Evolutionary conservation across 2,329 filamentous ascomycete species (phyloP).

Genomic region (Fusarium compactum): DNA sequence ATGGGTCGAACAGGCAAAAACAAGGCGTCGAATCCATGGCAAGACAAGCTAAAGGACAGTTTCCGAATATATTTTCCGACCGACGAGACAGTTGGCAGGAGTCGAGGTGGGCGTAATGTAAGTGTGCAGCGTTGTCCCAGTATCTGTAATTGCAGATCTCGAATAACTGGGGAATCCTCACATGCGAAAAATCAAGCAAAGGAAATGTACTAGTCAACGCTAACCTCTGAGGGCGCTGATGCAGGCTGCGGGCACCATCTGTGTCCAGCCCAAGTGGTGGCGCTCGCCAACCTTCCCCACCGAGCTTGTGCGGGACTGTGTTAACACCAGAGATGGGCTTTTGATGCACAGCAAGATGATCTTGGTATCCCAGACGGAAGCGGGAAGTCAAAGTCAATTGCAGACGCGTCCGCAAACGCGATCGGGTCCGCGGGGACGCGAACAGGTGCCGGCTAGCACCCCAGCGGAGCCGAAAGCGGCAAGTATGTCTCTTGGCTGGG

Average conservation of each 20-base stretch:
- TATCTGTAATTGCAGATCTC: constrained; percentile 21
- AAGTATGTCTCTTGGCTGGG: constrained; percentile 68
- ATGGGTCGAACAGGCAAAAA: constrained; percentile 47
- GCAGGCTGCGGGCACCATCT: constrained; percentile 86
- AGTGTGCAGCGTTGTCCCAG: constrained; percentile 28
- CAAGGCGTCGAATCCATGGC: constrained; percentile 38
- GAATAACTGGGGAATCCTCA: constrained; percentile 36
- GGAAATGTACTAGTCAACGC: constrained; percentile 30
- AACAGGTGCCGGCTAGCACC: constrained; percentile 13
- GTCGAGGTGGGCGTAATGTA: constrained; percentile 71
- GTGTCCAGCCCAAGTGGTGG: constrained; percentile 80
- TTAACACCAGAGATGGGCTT: constrained; percentile 76
- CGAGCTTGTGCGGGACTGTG: constrained; percentile 78
- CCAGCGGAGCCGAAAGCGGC: constrained; percentile 38
- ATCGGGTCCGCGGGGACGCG: constrained; percentile 27
- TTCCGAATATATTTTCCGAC: constrained; percentile 88
- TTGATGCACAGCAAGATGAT: constrained; percentile 90
- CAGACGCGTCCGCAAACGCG: constrained; percentile 28
- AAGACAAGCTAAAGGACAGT: constrained; percentile 55
- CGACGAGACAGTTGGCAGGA: constrained; percentile 72
- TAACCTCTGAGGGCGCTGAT: constrained; percentile 45
- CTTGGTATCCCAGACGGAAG: constrained; percentile 54
- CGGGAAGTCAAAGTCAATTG: constrained; percentile 26
- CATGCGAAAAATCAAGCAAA: constrained; percentile 29
- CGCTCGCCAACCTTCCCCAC: constrained; percentile 76